Conservation (phyloP, 164 flowering plant species). For the Santalum album region DNA sequence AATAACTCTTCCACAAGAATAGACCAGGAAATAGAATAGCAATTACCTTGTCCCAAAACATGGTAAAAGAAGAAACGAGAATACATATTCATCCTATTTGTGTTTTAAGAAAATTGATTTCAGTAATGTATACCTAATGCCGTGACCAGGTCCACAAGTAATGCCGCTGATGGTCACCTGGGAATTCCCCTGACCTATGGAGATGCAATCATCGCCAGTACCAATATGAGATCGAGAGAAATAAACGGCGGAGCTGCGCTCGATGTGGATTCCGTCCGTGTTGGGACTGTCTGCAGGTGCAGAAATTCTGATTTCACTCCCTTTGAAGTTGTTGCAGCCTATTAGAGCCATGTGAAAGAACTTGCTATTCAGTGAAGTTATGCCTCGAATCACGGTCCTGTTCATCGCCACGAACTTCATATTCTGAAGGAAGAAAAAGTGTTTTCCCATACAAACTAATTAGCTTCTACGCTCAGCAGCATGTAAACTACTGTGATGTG, state of each 20-base stretch:
- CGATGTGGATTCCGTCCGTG: slow-evolving; percentile 73
- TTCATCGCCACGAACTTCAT: slow-evolving; percentile 45
- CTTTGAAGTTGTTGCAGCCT: slow-evolving; percentile 36
- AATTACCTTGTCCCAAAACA: no score
- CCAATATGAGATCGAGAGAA: slow-evolving; percentile 29
- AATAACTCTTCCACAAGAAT: no score
- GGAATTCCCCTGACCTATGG: slow-evolving; percentile 58
- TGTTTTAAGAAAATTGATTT: no score
- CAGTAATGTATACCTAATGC: slow-evolving; percentile 39
- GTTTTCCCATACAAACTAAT: neutral
- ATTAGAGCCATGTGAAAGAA: slow-evolving; percentile 54
- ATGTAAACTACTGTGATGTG: no score
- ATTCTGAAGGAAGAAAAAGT: slow-evolving; percentile 26
- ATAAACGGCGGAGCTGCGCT: slow-evolving; percentile 28
- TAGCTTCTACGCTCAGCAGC: no score
- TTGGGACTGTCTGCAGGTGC: slow-evolving; percentile 62
- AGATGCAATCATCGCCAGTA: slow-evolving; percentile 70
- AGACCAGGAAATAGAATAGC: no score
- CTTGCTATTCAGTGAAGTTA: slow-evolving; percentile 57
- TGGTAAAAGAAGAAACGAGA: no score
- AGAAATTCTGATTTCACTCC: slow-evolving; percentile 28
- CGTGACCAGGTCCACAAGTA: slow-evolving; percentile 74
- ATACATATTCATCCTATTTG: no score
- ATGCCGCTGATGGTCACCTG: slow-evolving; percentile 30
- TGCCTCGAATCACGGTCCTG: slow-evolving; percentile 26